phyloP scores from a whole-genome alignment of 768 basidiomycete genomes.

The Tulasnella sp. region DNA sequence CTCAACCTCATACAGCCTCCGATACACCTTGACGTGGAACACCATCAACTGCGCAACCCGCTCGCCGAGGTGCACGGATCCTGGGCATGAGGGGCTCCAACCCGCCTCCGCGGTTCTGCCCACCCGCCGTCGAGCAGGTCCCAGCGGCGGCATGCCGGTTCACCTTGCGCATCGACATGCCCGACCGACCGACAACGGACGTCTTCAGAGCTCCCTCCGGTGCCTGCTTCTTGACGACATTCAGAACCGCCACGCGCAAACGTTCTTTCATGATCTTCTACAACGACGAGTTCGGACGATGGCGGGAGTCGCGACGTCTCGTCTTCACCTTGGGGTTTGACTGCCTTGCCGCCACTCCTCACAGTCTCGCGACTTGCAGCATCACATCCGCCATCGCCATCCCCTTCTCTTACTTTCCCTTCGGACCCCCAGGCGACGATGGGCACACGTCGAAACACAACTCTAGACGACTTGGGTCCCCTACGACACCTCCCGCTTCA shows the following conservation, averaged over 20 bases:
- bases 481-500: slow-evolving; percentile 71
- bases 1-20: slow-evolving; percentile 62
- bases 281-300: slow-evolving; percentile 41
- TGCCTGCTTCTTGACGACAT: slow-evolving; percentile 45
- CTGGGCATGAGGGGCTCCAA: slow-evolving; percentile 64
- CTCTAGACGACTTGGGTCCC: slow-evolving; percentile 47
- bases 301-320: slow-evolving; percentile 29
- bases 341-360: slow-evolving; percentile 20
- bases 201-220: no score
- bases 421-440: not conserved
- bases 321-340: not conserved
- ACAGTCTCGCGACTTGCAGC: slow-evolving; percentile 49
- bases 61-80: slow-evolving; percentile 51
- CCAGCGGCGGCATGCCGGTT: no score
- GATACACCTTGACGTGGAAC: slow-evolving; percentile 64
- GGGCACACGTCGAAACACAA: slow-evolving; percentile 34
- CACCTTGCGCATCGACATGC: no score
- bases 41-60: slow-evolving; percentile 58
- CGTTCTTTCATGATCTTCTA: slow-evolving; percentile 47
- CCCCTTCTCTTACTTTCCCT: slow-evolving; percentile 40
- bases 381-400: slow-evolving; percentile 59
- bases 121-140: no score
- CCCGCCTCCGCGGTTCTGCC: slow-evolving; percentile 46
- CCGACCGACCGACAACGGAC: no score
- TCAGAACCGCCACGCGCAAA: slow-evolving; percentile 50